Evolutionary conservation across 768 basidiomycete species (phyloP).

Genomic region (Auriculariales sp.): DNA sequence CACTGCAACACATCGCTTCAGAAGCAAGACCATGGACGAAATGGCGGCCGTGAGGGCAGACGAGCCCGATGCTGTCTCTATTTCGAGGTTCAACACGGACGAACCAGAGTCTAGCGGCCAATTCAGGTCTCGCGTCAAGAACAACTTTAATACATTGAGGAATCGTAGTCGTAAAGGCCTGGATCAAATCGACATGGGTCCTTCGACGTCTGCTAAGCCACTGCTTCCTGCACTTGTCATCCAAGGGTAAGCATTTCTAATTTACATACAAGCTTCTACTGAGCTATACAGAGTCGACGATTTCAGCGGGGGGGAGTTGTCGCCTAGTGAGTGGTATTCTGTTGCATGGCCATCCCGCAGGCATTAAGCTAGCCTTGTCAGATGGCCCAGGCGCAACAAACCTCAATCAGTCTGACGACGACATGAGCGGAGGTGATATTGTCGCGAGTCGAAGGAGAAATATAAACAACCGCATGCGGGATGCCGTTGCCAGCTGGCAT

Average conservation of each 20-base stretch:
- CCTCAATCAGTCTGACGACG: not conserved
- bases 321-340: constrained; percentile 41
- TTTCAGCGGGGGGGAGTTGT: constrained; percentile 67
- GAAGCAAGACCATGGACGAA: not conserved
- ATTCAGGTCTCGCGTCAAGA: no score
- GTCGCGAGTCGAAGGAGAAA: constrained; percentile 28
- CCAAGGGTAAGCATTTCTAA: constrained; percentile 19
- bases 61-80: not conserved
- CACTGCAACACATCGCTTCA: not conserved
- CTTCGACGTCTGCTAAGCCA: not conserved
- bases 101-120: not conserved
- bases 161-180: not conserved
- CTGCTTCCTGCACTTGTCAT: constrained; percentile 26
- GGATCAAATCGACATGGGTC: not conserved
- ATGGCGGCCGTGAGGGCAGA: not conserved
- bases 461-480: constrained; percentile 20
- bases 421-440: not conserved
- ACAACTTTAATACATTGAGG: not conserved
- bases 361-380: not conserved
- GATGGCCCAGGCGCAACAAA: not conserved
- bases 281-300: constrained; percentile 21
- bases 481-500: constrained; percentile 39
- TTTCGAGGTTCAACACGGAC: not conserved
- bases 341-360: no score
- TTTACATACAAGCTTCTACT: not conserved